Evolutionary conservation across 805 yeast species (phyloP), one percentile per base, ranked within the genome.

Genomic region (Nakazawaea sp.): DNA sequence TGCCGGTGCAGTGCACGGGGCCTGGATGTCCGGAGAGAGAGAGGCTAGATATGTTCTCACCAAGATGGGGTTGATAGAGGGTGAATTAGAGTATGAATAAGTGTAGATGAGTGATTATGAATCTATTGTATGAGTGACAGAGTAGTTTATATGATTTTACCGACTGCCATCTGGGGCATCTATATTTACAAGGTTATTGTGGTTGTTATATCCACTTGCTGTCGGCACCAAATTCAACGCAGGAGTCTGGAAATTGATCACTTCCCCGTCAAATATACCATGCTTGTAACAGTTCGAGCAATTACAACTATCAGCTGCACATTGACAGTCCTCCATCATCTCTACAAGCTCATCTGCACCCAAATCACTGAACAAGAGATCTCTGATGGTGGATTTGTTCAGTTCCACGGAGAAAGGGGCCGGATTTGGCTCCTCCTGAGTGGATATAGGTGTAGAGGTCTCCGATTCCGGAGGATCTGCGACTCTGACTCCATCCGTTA

Each of bases 1-100:
- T 6, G 82, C 87, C 12, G 96, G 96, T 0, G 88, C 95, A 47
- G 92, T 82, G 4, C 94, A 88, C 53, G 96, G 95, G 0, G 96
- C 96, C 0, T 86, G 85, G 75, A 62, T 65, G 43, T 81, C 90
- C 49, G 96, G 90, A 1, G 30, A 28, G 15, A 33, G 41, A 20
- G 43, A 41, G 30, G 41, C 41, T 7, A 24, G 30, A 5, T 30
- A 41, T 24, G 12, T 41, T 3, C 25, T 36, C 35, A 24, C 27
- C 13, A 28, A 36, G 24, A 9, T 32, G 15, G 43, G 43, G 12
- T 28, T 35, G 20, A 35, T 11, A 29, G 33, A 39, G 16, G 39
- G 40, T 8, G 34, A 32, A 3, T 31, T 32, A 26, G 40, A 36
- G n/a, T n/a, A n/a, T n/a, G n/a, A n/a, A n/a, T n/a, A n/a, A n/a